Conservation (phyloP, 495 filamentous ascomycete genomes). For the Niebla homalea region DNA sequence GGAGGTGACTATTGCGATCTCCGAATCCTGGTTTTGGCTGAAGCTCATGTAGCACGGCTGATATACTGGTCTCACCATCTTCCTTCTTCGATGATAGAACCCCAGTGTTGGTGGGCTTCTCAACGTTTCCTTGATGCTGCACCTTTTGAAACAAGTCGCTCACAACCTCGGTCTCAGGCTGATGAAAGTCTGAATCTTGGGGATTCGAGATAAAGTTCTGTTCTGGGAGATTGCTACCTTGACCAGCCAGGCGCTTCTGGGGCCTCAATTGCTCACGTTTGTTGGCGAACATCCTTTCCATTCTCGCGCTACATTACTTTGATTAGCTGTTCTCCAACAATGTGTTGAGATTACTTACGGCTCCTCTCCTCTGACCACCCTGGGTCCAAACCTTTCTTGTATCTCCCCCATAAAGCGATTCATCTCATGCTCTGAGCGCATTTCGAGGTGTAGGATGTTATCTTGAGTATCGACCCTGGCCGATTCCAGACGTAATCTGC, state of each 20-base stretch:
- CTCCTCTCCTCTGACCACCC: too few relatives aligned
- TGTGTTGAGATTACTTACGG: too few relatives aligned
- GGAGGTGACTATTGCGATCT: conserved; percentile 2
- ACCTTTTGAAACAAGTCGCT: background rate
- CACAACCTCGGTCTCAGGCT: background rate
- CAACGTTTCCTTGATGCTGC: background rate
- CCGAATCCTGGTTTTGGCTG: background rate
- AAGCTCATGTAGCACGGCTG: background rate
- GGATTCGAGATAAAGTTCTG: too few relatives aligned
- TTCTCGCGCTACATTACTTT: conserved; percentile 18
- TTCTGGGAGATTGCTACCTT: too few relatives aligned
- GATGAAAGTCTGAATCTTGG: background rate
- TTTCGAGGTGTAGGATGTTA: conserved; percentile 27
- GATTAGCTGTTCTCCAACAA: background rate
- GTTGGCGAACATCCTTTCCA: conserved; percentile 27
- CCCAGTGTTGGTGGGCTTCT: background rate
- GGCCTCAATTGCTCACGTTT: background rate
- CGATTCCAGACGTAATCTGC: conserved; percentile 26
- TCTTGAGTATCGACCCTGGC: conserved; percentile 15
- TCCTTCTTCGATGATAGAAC: background rate
- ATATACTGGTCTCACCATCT: background rate
- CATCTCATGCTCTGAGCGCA: conserved; percentile 5
- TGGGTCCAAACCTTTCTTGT: too few relatives aligned
- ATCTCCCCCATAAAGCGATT: too few relatives aligned
- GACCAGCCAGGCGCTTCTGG: background rate